These are phyloP conservation scores for Salix dunnii DNA, from an alignment of 345 rosid species.

Conservation along the genomic window DNA sequence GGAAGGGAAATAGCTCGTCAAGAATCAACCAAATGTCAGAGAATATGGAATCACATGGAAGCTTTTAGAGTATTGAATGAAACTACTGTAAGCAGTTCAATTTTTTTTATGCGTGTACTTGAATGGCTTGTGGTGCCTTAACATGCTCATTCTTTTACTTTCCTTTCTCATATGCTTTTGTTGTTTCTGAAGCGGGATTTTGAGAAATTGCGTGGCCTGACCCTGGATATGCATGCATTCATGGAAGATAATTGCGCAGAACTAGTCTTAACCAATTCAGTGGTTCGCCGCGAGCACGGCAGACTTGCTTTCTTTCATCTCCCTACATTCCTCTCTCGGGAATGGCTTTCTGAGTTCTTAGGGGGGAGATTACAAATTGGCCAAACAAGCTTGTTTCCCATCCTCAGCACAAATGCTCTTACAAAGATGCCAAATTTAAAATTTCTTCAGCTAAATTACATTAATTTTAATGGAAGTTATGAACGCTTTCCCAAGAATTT, in stretches of 20 bases:
- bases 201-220: background rate
- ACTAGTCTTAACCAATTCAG: too few relatives aligned
- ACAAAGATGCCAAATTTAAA: background rate
- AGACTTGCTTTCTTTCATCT: too few relatives aligned
- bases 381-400: background rate
- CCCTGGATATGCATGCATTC: background rate
- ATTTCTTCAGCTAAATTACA: background rate
- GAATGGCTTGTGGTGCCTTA: too few relatives aligned
- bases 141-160: background rate
- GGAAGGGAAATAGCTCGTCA: too few relatives aligned
- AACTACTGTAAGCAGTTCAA: background rate
- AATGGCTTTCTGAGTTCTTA: too few relatives aligned
- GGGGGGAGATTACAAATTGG: background rate
- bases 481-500: background rate
- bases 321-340: too few relatives aligned
- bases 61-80: too few relatives aligned
- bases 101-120: too few relatives aligned
- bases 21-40: background rate
- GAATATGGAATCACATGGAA: too few relatives aligned
- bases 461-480: background rate
- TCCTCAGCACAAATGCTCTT: background rate
- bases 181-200: background rate
- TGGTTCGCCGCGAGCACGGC: too few relatives aligned
- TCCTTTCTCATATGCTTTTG: background rate
- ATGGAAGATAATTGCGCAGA: background rate